Conservation (phyloP, 2,329 filamentous ascomycete genomes). For the Grosmannia huntii region DNA sequence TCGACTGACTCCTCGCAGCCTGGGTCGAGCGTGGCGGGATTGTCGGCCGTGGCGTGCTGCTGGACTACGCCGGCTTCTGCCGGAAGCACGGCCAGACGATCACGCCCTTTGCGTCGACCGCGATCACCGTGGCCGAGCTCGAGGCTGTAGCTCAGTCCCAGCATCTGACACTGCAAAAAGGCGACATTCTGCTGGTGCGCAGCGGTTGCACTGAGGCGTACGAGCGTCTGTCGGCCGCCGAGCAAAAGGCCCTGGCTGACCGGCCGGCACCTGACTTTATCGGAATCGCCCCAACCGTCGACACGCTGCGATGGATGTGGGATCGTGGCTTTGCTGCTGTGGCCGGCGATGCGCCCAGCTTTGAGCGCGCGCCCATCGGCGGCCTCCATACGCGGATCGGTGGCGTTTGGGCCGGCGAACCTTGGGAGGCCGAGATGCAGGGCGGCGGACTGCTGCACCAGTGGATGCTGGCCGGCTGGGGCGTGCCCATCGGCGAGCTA, state of each 20-base stretch:
- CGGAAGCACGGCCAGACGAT: conserved; percentile 3
- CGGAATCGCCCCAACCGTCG: conserved; percentile 24
- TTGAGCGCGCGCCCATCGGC: conserved; percentile 27
- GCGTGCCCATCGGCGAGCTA: conserved; percentile 35
- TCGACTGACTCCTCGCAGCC: conserved; percentile 1
- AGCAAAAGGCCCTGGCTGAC: conserved; percentile 19
- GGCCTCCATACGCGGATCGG: conserved; percentile 6
- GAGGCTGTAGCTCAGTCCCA: conserved; percentile 21
- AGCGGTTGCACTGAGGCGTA: conserved; percentile 22
- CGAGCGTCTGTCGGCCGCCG: conserved; percentile 12
- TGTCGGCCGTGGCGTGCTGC: conserved; percentile 32
- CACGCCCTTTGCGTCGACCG: conserved; percentile 7
- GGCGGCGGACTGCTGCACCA: conserved; percentile 19
- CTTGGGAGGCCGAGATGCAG: conserved; percentile 15
- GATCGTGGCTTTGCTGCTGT: conserved; percentile 30
- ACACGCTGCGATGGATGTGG: conserved; percentile 31
- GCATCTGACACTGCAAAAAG: conserved; percentile 20
- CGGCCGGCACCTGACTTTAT: conserved; percentile 17
- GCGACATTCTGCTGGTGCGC: conserved; percentile 27
- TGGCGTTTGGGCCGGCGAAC: conserved; percentile 5
- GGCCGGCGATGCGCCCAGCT: conserved; percentile 27
- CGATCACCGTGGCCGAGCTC: conserved; percentile 17
- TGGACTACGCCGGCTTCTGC: conserved; percentile 23
- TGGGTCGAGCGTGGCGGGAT: conserved; percentile 22
- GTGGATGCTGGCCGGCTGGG: conserved; percentile 35